Evolutionary conservation across 768 basidiomycete genomes (phyloP).

Genomic region (Obba rivulosa): DNA sequence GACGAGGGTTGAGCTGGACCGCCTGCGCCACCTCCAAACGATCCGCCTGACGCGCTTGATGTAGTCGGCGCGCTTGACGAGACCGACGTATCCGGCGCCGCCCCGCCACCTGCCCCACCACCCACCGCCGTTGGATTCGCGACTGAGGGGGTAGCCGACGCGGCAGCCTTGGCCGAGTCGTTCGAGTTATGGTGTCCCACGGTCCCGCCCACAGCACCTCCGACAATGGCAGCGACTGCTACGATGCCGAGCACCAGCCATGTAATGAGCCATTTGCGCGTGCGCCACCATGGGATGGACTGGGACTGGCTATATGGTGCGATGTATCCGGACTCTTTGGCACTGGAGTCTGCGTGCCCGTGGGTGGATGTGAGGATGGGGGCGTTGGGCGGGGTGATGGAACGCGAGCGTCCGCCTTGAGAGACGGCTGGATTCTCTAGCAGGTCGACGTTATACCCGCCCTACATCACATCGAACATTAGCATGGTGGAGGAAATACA

Average conservation of each 20-base stretch:
- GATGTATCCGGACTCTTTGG: constrained; percentile 10
- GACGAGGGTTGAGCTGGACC: too few species aligned
- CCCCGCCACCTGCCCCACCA: too few species aligned
- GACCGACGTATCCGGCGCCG: too few species aligned
- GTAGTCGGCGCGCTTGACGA: too few species aligned
- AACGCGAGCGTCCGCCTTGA: constrained; percentile 16
- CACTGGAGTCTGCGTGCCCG: constrained; percentile 12
- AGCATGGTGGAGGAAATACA: not conserved
- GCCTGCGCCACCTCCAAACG: too few species aligned
- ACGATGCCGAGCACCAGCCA: constrained; percentile 34
- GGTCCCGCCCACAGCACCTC: constrained; percentile 55
- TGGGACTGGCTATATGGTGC: not conserved
- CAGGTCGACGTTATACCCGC: constrained; percentile 50
- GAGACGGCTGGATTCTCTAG: constrained; percentile 15
- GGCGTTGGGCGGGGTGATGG: constrained; percentile 8
- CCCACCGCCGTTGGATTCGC: too few species aligned
- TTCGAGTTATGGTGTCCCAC: constrained; percentile 21
- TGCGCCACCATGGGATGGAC: constrained; percentile 43
- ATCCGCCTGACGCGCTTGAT: too few species aligned
- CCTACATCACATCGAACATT: constrained; percentile 26
- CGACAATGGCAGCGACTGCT: constrained; percentile 47
- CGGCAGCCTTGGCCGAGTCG: not conserved
- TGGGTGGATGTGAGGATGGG: constrained; percentile 18
- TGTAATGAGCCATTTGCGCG: constrained; percentile 36
- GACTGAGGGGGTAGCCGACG: too few species aligned